Conservation (phyloP, 345 rosid species). For the Eucalyptus sp. region DNA sequence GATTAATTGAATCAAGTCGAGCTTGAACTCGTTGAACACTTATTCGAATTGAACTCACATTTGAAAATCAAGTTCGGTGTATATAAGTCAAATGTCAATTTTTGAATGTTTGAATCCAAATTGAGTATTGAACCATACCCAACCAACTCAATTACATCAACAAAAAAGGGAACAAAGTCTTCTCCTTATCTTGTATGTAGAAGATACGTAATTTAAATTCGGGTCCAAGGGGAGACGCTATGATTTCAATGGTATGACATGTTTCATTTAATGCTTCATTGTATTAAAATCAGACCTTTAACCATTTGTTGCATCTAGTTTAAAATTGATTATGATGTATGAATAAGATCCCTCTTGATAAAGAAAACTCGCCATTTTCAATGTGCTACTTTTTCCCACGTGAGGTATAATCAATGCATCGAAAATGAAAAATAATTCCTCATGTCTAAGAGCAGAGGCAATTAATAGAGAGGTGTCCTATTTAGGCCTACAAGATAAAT, state of each 20-base stretch:
- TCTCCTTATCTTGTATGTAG: neutral
- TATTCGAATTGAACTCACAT: neutral
- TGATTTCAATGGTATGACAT: neutral
- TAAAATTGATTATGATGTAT: neutral
- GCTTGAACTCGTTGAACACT: neutral
- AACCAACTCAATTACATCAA: neutral
- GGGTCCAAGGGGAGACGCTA: neutral
- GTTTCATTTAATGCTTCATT: neutral
- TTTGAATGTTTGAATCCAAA: rapidly evolving
- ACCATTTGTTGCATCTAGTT: neutral
- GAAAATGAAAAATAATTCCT: neutral
- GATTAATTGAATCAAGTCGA: neutral
- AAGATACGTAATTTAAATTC: neutral
- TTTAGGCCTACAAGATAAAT: neutral
- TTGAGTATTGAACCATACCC: neutral
- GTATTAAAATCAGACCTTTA: neutral
- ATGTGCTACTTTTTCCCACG: neutral
- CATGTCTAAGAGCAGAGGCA: neutral
- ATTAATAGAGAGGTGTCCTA: neutral
- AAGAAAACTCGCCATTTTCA: neutral
- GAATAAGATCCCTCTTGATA: neutral
- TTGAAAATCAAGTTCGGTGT: neutral
- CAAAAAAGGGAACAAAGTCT: neutral
- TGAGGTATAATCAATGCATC: neutral
- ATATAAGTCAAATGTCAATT: neutral